Conservation (phyloP, 73 alveolate genomes). For the Tetrahymena malaccensis region DNA sequence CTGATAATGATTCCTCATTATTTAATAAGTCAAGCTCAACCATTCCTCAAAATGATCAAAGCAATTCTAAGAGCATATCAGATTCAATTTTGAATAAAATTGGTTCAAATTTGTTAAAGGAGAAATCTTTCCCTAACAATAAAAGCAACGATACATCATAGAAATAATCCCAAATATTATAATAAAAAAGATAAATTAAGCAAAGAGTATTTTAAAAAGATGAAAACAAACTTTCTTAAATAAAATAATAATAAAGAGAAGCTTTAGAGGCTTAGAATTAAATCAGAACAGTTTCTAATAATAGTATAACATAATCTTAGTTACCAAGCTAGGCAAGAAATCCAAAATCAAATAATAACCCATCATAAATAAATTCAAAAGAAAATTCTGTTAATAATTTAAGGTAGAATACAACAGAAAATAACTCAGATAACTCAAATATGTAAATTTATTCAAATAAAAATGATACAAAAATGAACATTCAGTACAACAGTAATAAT, state of each 20-base stretch:
- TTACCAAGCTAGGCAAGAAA: no score
- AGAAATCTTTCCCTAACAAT: background rate
- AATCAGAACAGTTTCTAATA: background rate
- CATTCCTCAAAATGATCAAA: background rate
- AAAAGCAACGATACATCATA: background rate
- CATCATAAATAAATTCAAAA: background rate
- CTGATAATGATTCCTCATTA: background rate
- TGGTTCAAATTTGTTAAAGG: background rate
- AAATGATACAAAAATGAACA: background rate
- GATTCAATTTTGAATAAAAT: background rate
- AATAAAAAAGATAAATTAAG: background rate
- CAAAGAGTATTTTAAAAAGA: background rate
- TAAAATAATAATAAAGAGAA: background rate
- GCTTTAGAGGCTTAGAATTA: background rate
- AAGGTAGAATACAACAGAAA: background rate
- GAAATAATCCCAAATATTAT: background rate
- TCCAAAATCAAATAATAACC: no score
- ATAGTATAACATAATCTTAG: background rate
- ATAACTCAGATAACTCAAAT: background rate
- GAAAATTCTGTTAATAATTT: background rate
- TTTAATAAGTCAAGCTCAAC: background rate
- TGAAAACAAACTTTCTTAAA: background rate
- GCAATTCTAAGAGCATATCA: background rate
- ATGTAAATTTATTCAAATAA: background rate
- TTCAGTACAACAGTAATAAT: background rate